Evolutionary conservation across 257 asterid genomes (phyloP).

Genomic region (Nicotiana tabacum): DNA sequence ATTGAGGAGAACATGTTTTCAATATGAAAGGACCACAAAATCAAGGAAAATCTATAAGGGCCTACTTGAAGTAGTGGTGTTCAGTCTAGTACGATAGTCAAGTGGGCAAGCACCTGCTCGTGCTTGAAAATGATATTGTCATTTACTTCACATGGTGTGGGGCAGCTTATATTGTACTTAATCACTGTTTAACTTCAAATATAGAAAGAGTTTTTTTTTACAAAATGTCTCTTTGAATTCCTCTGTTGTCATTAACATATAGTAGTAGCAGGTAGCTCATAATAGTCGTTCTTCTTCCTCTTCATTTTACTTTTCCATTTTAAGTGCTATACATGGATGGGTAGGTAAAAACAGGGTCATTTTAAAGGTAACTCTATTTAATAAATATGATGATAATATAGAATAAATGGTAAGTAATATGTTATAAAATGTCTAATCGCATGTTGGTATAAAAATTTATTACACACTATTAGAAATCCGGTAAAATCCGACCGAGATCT

Average conservation of each 20-base stretch:
- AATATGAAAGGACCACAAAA: not conserved
- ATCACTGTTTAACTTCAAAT: not conserved
- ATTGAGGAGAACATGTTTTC: not conserved
- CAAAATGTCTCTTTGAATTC: not conserved
- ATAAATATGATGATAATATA: too few relatives aligned
- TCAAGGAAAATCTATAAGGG: not conserved
- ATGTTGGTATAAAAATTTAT: too few relatives aligned
- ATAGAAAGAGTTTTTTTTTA: not conserved
- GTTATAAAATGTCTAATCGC: too few relatives aligned
- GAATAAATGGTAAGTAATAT: too few relatives aligned
- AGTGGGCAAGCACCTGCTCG: not conserved
- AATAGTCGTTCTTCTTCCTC: too few relatives aligned
- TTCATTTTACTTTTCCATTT: too few relatives aligned
- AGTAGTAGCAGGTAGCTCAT: not conserved
- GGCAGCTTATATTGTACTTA: not conserved
- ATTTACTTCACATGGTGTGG: slow-evolving; percentile 2
- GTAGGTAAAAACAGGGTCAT: too few relatives aligned
- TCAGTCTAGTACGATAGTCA: not conserved
- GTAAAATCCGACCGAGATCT: too few relatives aligned
- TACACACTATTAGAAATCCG: too few relatives aligned
- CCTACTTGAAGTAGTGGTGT: not conserved
- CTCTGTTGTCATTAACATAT: not conserved
- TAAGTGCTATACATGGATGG: too few relatives aligned
- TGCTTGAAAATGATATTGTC: not conserved
- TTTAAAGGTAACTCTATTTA: too few relatives aligned